A percentile compares a stretch with the other conserved stretches of the same genome.
These are phyloP conservation scores for Leccinum pellstonianum DNA, from an alignment of 768 basidiomycete genomes.

Conservation along the genomic window DNA sequence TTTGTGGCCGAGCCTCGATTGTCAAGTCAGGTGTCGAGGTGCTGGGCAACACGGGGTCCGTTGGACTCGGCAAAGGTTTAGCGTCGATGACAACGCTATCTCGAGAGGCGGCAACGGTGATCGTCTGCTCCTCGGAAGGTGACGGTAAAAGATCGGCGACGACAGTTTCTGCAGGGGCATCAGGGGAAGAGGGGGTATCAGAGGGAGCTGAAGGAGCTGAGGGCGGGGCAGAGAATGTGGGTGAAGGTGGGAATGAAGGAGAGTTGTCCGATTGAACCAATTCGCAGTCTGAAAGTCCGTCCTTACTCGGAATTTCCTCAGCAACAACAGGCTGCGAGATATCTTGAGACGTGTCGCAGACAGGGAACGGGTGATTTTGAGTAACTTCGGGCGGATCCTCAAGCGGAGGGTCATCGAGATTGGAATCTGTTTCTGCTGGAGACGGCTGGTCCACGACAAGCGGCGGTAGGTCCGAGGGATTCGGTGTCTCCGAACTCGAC, in stretches of 20 bases:
- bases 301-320: constrained; percentile 3
- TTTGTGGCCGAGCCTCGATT: constrained; percentile 4
- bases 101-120: constrained; percentile 1
- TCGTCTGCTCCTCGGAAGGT: constrained; percentile 1
- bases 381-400: constrained; percentile 2
- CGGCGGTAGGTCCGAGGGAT: not conserved
- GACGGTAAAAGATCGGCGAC: not conserved
- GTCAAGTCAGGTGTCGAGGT: constrained; percentile 10
- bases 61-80: constrained; percentile 6
- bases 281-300: constrained; percentile 14
- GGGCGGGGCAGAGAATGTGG: not conserved
- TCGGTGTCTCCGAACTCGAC: constrained; percentile 1
- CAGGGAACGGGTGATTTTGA: not conserved
- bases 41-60: constrained; percentile 3
- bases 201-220: not conserved
- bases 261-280: constrained; percentile 13
- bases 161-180: not conserved
- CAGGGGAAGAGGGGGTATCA: not conserved
- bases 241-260: constrained; percentile 4
- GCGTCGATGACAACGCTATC: not conserved
- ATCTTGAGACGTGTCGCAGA: constrained; percentile 5
- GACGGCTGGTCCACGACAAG: not conserved
- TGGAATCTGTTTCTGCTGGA: not conserved
- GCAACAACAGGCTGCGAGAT: constrained; percentile 2
- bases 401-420: not conserved